Evolutionary conservation across 1,139 yeast genomes (phyloP), one percentile per base, ranked within the genome.

Genomic region (Suhomyces chickasaworum): DNA sequence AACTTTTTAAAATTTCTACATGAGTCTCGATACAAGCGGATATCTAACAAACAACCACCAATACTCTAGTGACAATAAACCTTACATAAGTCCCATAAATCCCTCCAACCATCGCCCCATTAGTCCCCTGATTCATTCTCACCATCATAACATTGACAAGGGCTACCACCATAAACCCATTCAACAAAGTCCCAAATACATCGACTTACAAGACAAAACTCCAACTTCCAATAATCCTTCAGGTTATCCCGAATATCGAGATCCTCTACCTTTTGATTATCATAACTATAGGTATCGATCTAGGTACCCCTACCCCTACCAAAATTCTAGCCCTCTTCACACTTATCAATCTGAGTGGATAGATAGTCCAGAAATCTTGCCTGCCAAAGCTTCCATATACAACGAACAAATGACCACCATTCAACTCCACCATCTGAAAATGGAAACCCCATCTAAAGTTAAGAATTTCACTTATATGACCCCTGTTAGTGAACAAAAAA

Each of bases 281-380:
- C 22, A 35, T 23, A 29, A 33, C 37, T 35, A 35, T 23, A 29
- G 37, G 4, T 13, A 29, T 13, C 37, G 37, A 15, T 21, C 37
- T 23, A 13, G 37, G 29, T 21, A 20, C 22, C 45, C 41, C 27
- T 35, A 46, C 39, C 32, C 37, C n/a, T 38, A 32, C 32, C 42
- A 31, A 32, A 27, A 44, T 42, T 39, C 46, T 37, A 39, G 43
- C n/a, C 41, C 49, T 18, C 20, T 45, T 27, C 41, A 45, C 31
- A 30, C 55, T 1, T 63, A 51, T 61, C 69, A 57, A 49, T 65
- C 73, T 15, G 74, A 69, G 71, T 71, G 75, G 76, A 49, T 62
- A 46, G 75, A 71, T 48, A 51, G 68, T 6, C 66, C 69, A 3
- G 49, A 54, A 13, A 51, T 50, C 41, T 63, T 68, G 5, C 69